Percentiles rank a stretch among this genome's conserved stretches.
These are phyloP conservation scores for Diplodia intermedia DNA, from an alignment of 2,329 filamentous ascomycete genomes.

Conservation along the genomic window DNA sequence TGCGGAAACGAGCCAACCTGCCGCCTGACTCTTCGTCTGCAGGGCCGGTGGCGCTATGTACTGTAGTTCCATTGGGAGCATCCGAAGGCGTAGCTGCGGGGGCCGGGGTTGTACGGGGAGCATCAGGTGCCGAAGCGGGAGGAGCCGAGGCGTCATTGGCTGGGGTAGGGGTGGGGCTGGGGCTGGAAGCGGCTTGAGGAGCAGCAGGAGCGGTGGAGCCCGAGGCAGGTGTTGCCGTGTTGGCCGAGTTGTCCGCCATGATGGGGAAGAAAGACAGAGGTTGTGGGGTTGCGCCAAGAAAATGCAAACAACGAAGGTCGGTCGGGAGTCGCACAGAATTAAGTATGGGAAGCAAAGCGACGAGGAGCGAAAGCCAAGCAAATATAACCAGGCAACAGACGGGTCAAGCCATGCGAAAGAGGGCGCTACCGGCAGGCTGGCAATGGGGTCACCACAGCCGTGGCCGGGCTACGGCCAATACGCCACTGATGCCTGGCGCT, in stretches of 20 bases:
- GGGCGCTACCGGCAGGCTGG: background rate
- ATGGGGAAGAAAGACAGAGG: background rate
- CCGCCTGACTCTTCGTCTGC: background rate
- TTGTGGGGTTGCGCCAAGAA: background rate
- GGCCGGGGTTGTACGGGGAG: background rate
- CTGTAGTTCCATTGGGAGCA: background rate
- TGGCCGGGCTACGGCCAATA: background rate
- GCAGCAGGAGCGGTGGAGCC: background rate
- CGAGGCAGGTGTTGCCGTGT: background rate
- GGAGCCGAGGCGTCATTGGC: background rate
- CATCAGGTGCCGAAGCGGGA: background rate
- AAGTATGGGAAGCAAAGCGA: background rate
- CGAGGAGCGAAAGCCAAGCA: background rate
- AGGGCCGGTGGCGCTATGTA: background rate
- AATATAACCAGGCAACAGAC: background rate
- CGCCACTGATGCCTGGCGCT: slow-evolving; percentile 20
- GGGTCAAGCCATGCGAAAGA: background rate
- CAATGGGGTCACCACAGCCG: background rate
- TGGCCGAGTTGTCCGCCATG: background rate
- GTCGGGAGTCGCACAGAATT: background rate
- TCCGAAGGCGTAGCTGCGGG: background rate
- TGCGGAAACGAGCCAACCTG: background rate
- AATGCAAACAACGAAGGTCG: background rate
- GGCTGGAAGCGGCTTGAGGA: background rate
- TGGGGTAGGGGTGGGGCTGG: background rate